Conservation (phyloP, 176 grass and related monocot genomes). For the Alopecurus myosuroides region DNA sequence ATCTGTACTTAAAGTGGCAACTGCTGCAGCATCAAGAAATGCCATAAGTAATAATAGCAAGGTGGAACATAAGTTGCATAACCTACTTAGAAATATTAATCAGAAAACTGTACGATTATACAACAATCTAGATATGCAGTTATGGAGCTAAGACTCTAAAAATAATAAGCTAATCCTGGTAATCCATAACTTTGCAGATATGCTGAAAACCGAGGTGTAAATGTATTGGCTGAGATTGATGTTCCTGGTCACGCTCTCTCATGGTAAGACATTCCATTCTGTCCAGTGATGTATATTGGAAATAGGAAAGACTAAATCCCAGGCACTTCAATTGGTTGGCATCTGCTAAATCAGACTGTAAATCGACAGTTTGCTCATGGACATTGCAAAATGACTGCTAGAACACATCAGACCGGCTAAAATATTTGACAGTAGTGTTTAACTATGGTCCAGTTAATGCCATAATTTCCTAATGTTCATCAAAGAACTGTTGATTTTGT, state of each 20-base stretch:
- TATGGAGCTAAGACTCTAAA: neutral
- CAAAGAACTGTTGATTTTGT: neutral
- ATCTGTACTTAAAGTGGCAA: neutral
- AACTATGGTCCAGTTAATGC: neutral
- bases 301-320: neutral
- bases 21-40: neutral
- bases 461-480: neutral
- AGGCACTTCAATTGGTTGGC: neutral
- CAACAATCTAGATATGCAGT: neutral
- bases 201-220: conserved; percentile 78
- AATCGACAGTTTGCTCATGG: neutral
- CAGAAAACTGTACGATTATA: neutral
- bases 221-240: conserved; percentile 98
- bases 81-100: neutral
- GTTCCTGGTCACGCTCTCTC: conserved; percentile 87
- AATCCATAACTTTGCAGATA: conserved; percentile 55
- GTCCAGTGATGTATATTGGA: neutral
- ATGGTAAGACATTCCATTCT: conserved; percentile 51
- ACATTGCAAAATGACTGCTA: neutral
- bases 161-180: neutral
- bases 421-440: neutral
- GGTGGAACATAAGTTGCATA: neutral
- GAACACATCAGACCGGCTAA: neutral
- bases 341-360: neutral
- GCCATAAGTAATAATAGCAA: neutral